A percentile compares a stretch with the other conserved stretches of the same genome.
These are phyloP conservation scores for Myriangium duriaei DNA, from an alignment of 2,329 filamentous ascomycete species.

Conservation along the genomic window DNA sequence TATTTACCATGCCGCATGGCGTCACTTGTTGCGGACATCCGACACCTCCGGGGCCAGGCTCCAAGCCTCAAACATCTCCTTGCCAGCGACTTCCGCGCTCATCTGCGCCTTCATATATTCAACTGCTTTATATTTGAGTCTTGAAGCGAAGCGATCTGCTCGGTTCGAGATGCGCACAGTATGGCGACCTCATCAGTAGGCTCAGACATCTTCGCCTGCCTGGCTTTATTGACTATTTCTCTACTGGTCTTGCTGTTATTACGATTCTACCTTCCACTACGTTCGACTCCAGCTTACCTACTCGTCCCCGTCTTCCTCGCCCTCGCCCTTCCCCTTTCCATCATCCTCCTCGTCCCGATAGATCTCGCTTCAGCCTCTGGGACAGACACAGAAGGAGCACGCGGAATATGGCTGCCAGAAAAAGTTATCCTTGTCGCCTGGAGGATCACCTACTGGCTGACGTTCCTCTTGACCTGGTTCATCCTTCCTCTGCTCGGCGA, in stretches of 20 bases:
- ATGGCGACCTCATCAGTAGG: slow-evolving; percentile 52
- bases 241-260: slow-evolving; percentile 69
- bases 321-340: slow-evolving; percentile 82
- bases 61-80: too few relatives aligned
- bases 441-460: slow-evolving; percentile 95
- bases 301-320: slow-evolving; percentile 89
- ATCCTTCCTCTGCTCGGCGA: slow-evolving; percentile 88
- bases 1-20: too few relatives aligned
- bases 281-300: slow-evolving; percentile 80
- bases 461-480: slow-evolving; percentile 87
- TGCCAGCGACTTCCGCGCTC: too few relatives aligned
- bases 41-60: too few relatives aligned
- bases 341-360: slow-evolving; percentile 85
- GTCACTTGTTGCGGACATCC: too few relatives aligned
- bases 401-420: slow-evolving; percentile 79
- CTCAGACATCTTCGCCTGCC: slow-evolving; percentile 64
- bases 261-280: slow-evolving; percentile 79
- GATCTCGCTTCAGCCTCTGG: slow-evolving; percentile 80
- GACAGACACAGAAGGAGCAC: slow-evolving; percentile 51
- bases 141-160: too few relatives aligned
- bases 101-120: too few relatives aligned
- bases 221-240: slow-evolving; percentile 63
- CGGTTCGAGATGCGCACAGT: slow-evolving; percentile 1
- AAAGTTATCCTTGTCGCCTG: slow-evolving; percentile 72
- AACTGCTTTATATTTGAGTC: too few relatives aligned